Evolutionary conservation across 768 basidiomycete genomes (phyloP).

Genomic region (Naganishia onofrii): DNA sequence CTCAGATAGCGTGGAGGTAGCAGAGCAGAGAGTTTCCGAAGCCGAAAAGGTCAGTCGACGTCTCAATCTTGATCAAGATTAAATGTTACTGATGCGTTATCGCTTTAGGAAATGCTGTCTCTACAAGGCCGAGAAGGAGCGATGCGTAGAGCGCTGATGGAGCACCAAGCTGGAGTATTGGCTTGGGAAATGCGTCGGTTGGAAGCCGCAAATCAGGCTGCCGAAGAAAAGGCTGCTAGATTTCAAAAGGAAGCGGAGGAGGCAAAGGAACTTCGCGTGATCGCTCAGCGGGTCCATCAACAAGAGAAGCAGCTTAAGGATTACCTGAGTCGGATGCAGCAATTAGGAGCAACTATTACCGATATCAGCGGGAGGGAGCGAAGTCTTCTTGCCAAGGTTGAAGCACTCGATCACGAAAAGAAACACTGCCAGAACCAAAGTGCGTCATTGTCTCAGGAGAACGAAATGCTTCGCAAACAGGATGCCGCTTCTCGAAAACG

Average conservation of each 20-base stretch:
- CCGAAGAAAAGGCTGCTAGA: conserved; percentile 19
- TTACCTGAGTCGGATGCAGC: not conserved
- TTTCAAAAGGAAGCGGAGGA: conserved; percentile 27
- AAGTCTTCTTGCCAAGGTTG: not conserved
- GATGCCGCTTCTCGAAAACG: not conserved
- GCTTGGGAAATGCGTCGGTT: conserved; percentile 52
- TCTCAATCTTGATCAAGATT: not conserved
- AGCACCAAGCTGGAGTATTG: conserved; percentile 52
- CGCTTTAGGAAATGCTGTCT: conserved; percentile 47
- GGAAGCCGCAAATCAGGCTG: conserved; percentile 26
- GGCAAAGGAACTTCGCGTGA: not conserved
- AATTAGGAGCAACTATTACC: not conserved
- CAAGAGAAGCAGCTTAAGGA: conserved; percentile 6
- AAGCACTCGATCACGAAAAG: conserved; percentile 32
- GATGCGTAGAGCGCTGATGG: conserved; percentile 48
- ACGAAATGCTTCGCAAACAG: not conserved
- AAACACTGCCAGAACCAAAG: conserved; percentile 24
- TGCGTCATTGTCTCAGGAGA: not conserved
- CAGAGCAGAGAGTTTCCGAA: conserved; percentile 50
- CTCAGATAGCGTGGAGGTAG: conserved; percentile 48
- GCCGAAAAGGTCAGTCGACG: conserved; percentile 47
- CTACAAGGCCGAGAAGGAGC: conserved; percentile 46
- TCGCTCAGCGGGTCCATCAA: not conserved
- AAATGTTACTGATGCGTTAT: not conserved
- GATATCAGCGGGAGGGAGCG: conserved; percentile 8